Conservation (phyloP, 805 yeast species). For the Lipomyces spencermartinsiae region DNA sequence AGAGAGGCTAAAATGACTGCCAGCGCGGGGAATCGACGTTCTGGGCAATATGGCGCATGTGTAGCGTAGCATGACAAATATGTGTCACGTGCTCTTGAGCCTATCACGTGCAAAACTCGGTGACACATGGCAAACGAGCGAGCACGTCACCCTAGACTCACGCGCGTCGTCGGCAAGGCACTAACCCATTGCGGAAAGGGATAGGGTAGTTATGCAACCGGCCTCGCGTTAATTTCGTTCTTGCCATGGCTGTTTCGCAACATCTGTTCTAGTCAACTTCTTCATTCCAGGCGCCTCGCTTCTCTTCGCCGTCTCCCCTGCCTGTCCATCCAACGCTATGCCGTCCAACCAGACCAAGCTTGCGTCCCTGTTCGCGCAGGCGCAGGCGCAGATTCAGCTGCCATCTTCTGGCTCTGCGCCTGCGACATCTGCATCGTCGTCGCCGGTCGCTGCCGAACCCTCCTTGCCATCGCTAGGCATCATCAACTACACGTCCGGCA, state of each 20-base stretch:
- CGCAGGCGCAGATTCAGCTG: conserved; percentile 34
- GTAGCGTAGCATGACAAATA: background rate
- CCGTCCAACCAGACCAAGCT: conserved; percentile 35
- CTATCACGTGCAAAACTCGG: background rate
- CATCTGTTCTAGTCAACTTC: background rate
- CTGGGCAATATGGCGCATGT: background rate
- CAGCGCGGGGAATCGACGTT: background rate
- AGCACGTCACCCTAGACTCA: background rate
- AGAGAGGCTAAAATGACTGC: background rate
- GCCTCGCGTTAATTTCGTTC: background rate
- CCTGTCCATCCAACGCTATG: conserved; percentile 10
- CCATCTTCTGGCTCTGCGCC: conserved; percentile 20
- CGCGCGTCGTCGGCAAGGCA: background rate
- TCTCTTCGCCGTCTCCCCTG: background rate
- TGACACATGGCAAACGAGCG: background rate
- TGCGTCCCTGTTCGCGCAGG: conserved; percentile 37
- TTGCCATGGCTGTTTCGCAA: background rate
- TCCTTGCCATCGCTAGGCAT: conserved; percentile 24
- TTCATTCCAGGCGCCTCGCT: background rate
- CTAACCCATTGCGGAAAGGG: background rate
- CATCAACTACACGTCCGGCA: conserved; percentile 26
- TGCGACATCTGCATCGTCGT: conserved; percentile 13
- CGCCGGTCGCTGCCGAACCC: conserved; percentile 13
- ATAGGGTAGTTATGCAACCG: background rate
- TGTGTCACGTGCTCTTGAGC: background rate